Evolutionary conservation across 768 basidiomycete species (phyloP).

Genomic region (Amylocystis lapponica): DNA sequence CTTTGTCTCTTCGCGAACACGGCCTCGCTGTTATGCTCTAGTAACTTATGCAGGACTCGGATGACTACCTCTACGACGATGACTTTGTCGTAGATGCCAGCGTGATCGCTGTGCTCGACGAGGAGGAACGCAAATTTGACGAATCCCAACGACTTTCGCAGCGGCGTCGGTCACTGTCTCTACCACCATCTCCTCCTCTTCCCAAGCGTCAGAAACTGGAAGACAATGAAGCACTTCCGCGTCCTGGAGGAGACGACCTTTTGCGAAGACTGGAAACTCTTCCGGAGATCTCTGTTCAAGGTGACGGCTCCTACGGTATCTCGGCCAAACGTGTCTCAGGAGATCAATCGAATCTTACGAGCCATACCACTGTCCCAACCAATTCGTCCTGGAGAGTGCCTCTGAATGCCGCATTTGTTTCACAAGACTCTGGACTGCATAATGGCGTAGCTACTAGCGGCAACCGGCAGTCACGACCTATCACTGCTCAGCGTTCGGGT

Average conservation of each 20-base stretch:
- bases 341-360: too few species aligned
- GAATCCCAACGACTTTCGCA: conserved; percentile 11
- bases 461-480: too few species aligned
- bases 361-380: too few species aligned
- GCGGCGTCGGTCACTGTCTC: conserved; percentile 23
- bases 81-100: conserved; percentile 58
- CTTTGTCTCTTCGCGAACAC: not conserved
- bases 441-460: too few species aligned
- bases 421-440: too few species aligned
- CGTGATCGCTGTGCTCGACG: conserved; percentile 55
- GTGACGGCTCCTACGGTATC: conserved; percentile 53
- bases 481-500: too few species aligned
- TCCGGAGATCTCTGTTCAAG: conserved; percentile 58
- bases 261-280: conserved; percentile 36
- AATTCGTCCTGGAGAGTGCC: too few species aligned
- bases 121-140: conserved; percentile 41
- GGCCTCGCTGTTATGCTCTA: not conserved
- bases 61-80: conserved; percentile 51
- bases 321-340: too few species aligned
- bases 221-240: conserved; percentile 19
- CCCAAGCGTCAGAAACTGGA: conserved; percentile 54
- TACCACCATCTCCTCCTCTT: conserved; percentile 23
- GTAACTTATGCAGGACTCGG: conserved; percentile 50
- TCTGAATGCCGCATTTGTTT: too few species aligned
- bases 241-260: conserved; percentile 34